phyloP scores from a whole-genome alignment of 352 stramenopile genomes.

The Globisporangium alternatum region DNA sequence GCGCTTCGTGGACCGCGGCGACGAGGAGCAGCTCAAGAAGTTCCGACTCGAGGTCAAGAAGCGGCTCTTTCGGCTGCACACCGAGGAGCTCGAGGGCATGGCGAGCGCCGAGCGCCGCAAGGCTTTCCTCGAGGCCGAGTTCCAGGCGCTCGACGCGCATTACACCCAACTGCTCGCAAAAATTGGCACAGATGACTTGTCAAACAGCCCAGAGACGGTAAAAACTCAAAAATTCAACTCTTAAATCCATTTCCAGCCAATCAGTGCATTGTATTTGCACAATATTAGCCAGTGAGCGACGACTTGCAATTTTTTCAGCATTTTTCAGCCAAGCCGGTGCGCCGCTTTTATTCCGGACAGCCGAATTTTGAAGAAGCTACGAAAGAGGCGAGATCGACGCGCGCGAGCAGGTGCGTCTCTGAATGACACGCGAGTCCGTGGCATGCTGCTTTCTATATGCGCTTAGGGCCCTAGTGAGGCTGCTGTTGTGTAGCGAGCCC shows the following conservation, averaged over 20 bases:
- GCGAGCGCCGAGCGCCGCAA: slow-evolving; percentile 64
- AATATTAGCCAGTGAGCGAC: slow-evolving; percentile 14
- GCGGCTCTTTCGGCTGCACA: slow-evolving; percentile 63
- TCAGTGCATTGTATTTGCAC: neutral
- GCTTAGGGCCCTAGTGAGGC: neutral
- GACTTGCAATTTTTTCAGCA: too few relatives aligned
- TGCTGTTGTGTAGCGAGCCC: neutral
- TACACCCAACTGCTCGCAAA: slow-evolving; percentile 47
- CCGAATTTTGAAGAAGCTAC: neutral
- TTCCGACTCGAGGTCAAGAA: slow-evolving; percentile 83
- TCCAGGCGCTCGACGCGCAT: slow-evolving; percentile 40
- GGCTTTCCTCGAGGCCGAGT: slow-evolving; percentile 73
- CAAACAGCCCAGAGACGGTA: neutral
- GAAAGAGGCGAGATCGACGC: neutral
- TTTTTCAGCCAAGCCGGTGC: neutral
- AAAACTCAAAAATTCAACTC: neutral
- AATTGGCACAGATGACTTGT: slow-evolving; percentile 4
- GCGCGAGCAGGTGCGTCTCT: slow-evolving; percentile 2
- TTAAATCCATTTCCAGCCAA: slow-evolving; percentile 2
- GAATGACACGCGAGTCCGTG: neutral
- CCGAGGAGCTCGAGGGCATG: slow-evolving; percentile 76
- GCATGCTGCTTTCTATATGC: too few relatives aligned
- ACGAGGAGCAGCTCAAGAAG: slow-evolving; percentile 57
- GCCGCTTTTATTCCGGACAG: neutral
- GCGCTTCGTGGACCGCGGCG: slow-evolving; percentile 39